Conservation (phyloP, 148 eudicot species). For the Rhododendron vialii region DNA sequence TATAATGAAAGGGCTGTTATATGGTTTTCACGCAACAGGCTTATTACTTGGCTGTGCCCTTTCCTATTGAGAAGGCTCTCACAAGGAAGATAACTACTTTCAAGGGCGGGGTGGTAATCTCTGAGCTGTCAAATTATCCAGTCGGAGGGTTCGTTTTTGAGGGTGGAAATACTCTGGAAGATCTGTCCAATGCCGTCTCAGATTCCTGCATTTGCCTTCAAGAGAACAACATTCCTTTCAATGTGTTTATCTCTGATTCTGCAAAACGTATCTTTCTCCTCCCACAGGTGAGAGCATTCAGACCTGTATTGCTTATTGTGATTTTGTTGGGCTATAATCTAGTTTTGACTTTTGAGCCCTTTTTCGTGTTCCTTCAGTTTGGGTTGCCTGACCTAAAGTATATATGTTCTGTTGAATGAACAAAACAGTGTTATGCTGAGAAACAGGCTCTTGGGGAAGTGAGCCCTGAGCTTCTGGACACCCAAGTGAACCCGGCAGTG, state of each 20-base stretch:
- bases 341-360: background rate
- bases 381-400: background rate
- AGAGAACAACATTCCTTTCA: slow-evolving; percentile 76
- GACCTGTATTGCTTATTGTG: background rate
- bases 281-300: slow-evolving; percentile 61
- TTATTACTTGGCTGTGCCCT: slow-evolving; percentile 69
- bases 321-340: background rate
- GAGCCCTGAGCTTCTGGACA: slow-evolving; percentile 65
- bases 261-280: slow-evolving; percentile 69
- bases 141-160: slow-evolving; percentile 84
- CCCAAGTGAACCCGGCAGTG: slow-evolving; percentile 98
- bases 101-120: slow-evolving; percentile 48
- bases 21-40: slow-evolving; percentile 41
- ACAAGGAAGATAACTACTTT: slow-evolving; percentile 42
- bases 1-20: background rate
- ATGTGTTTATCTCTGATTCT: slow-evolving; percentile 77
- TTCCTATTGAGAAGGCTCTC: slow-evolving; percentile 80
- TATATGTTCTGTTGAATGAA: background rate
- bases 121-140: slow-evolving; percentile 60
- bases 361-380: background rate
- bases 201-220: slow-evolving; percentile 79
- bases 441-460: slow-evolving; percentile 93
- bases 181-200: slow-evolving; percentile 59
- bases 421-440: slow-evolving; percentile 87
- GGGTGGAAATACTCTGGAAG: slow-evolving; percentile 51